Base-by-base conservation (phyloP, 352 stramenopile genomes). In the Phytophthora litchii region DNA sequence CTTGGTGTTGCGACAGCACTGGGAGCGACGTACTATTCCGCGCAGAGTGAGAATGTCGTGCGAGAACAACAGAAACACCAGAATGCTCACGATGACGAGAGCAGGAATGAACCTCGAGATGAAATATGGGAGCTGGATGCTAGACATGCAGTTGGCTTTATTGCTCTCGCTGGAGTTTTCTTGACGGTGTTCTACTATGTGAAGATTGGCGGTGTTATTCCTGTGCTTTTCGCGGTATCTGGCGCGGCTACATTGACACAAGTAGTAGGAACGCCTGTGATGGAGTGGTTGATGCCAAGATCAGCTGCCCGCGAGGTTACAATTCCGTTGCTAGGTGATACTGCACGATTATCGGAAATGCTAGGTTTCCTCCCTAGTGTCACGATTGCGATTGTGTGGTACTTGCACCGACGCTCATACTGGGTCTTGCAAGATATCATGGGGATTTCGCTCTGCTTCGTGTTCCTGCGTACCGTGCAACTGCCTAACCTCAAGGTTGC, bases 371-470 rank as follows among this genome's bases (percentile, higher is more conserved):
- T 78, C 0, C 38, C 61, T 2, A 88, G 72, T 43, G 52, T 59
- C 4, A 16, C 48, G 7, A 60, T 90, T 46, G 78, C 70, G 3
- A 21, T 80, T 8, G 50, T 86, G 25, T 93, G 84, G 84, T 91
- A 88, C 41, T 12, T 90, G 13, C 58, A 86, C 19, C 74, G 80
- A 32, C 76, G 75, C 38, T 70, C 68, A 46, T 89, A 69, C 25
- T 98, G 92, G 92, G 62, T 88, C 4, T 57, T 97, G 1, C 93
- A 98, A 71, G 88, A 98, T 56, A 45, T 97, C 4, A 95, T 98
- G 56, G 93, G 95, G 3, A 60, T 94, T 10, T 91, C 87, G 54
- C 92, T 98, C 51, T 98, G 93, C 76, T 95, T 97, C 40, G 63
- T 96, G 3, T 98, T 98, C 60, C 54, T 98, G 23, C 73, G 75